Conservation (phyloP, 2,329 filamentous ascomycete genomes). For the Diplodia seriata region DNA sequence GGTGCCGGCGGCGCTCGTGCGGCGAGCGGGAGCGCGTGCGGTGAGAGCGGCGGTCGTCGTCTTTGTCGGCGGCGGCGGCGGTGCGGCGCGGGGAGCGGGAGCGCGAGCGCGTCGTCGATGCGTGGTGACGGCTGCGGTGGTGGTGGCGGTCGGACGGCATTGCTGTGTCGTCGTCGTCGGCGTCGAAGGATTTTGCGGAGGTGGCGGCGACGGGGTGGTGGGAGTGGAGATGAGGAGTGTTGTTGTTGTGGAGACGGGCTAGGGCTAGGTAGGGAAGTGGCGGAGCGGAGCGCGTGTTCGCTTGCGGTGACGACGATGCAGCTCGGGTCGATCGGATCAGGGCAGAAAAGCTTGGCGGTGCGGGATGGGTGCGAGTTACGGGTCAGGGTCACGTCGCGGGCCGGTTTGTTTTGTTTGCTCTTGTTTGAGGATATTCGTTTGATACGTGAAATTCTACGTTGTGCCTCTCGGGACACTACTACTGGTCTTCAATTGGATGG, state of each 20-base stretch:
- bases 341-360: constrained; percentile 7
- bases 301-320: constrained; percentile 7
- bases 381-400: neutral
- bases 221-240: neutral
- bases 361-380: neutral
- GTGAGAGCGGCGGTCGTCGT: constrained; percentile 47
- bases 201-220: neutral
- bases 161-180: no score
- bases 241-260: neutral
- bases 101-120: constrained; percentile 49
- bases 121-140: constrained; percentile 23
- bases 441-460: no score
- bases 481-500: no score
- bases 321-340: constrained; percentile 6
- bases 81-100: constrained; percentile 41
- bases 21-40: constrained; percentile 45
- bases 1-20: constrained; percentile 30
- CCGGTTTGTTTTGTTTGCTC: no score
- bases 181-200: neutral
- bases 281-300: no score
- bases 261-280: neutral
- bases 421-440: no score
- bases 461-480: no score
- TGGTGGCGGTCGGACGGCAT: constrained; percentile 22
- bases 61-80: neutral